Percentiles rank a stretch among this genome's conserved stretches.
phyloP scores from a whole-genome alignment of 106 monocot genomes.

The Allium cepa region DNA sequence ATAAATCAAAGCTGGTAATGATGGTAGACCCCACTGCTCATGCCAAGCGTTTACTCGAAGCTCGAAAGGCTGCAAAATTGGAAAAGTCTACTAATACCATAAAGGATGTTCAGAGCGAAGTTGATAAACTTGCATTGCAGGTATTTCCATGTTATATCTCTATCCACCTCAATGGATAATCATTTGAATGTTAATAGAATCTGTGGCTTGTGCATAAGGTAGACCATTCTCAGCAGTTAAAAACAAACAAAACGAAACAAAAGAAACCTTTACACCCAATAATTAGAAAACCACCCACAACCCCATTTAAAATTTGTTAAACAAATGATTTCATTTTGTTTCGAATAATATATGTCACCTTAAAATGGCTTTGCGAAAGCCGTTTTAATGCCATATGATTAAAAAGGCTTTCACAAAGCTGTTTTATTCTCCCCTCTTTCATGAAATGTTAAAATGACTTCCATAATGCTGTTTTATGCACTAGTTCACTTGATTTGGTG shows the following conservation, averaged over 20 bases:
- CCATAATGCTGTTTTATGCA: too few relatives aligned
- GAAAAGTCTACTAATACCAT: slow-evolving; percentile 27
- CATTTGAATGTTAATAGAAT: too few relatives aligned
- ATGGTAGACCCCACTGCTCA: slow-evolving; percentile 48
- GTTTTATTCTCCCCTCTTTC: too few relatives aligned
- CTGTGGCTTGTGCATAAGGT: too few relatives aligned
- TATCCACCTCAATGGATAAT: neutral
- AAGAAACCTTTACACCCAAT: too few relatives aligned
- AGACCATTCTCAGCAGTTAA: neutral
- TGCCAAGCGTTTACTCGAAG: slow-evolving; percentile 41
- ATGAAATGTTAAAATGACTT: too few relatives aligned
- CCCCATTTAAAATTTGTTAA: too few relatives aligned
- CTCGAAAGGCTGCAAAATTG: slow-evolving; percentile 23
- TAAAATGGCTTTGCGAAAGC: too few relatives aligned
- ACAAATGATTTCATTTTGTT: slow-evolving; percentile 2
- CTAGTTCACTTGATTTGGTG: too few relatives aligned
- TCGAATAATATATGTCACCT: neutral
- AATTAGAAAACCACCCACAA: too few relatives aligned
- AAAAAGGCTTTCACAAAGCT: too few relatives aligned
- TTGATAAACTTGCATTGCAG: slow-evolving; percentile 39
- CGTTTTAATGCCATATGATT: too few relatives aligned
- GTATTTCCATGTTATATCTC: neutral
- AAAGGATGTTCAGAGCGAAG: slow-evolving; percentile 22
- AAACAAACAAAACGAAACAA: neutral
- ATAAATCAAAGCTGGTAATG: slow-evolving; percentile 57